A percentile compares a stretch with the other conserved stretches of the same genome.
These are phyloP conservation scores for Euryodendron excelsum DNA, from an alignment of 148 eudicot genomes.

Conservation along the genomic window DNA sequence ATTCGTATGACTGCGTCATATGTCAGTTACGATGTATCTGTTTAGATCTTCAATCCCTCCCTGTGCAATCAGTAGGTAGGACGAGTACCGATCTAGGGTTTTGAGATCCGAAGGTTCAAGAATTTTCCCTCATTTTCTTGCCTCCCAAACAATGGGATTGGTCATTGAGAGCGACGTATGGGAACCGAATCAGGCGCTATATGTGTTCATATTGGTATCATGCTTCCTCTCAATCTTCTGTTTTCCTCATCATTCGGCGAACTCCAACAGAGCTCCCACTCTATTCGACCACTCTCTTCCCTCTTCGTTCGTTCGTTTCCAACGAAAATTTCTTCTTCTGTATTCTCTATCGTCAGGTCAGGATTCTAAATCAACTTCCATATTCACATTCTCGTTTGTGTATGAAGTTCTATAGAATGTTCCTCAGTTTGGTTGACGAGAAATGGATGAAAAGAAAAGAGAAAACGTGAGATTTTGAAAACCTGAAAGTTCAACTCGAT, in stretches of 20 bases:
- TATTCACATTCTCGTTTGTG: background rate
- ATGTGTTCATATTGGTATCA: slow-evolving; percentile 46
- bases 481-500: background rate
- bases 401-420: background rate
- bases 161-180: slow-evolving; percentile 68
- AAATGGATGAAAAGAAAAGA: background rate
- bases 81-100: slow-evolving; percentile 10
- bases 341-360: slow-evolving; percentile 73
- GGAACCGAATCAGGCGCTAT: slow-evolving; percentile 53
- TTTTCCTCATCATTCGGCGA: slow-evolving; percentile 44
- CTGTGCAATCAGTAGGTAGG: no score
- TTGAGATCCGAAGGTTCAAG: slow-evolving; percentile 16
- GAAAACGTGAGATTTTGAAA: background rate
- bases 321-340: slow-evolving; percentile 56
- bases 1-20: no score
- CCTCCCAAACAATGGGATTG: slow-evolving; percentile 48
- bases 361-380: background rate
- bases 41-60: background rate
- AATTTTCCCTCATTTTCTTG: background rate
- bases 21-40: no score
- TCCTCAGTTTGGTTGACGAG: background rate
- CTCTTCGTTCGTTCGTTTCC: slow-evolving; percentile 54
- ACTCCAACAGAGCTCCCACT: slow-evolving; percentile 25
- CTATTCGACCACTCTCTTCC: slow-evolving; percentile 43
- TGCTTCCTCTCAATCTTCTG: slow-evolving; percentile 54